Evolutionary conservation across 2,329 filamentous ascomycete species (phyloP), one percentile per base, ranked within the genome.

Genomic region (Penicillium sp.): DNA sequence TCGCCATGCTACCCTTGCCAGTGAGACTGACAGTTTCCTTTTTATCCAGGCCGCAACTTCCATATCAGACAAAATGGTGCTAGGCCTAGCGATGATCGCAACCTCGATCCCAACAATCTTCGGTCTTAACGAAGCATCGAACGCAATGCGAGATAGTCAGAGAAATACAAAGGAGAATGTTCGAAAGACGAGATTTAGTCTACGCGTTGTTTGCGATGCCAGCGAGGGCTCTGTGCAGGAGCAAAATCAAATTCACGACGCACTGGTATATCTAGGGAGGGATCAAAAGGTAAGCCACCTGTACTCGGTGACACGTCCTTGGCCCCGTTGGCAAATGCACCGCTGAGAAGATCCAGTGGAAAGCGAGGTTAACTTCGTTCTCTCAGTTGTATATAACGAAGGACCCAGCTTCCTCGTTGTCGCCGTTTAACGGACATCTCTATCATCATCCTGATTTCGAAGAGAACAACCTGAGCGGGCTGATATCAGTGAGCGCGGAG

Each of bases 21-120:
- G 26, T 26, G 26, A 26, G 4, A 6, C 3, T 26, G 26, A 26
- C 26, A 26, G 4, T 26, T 6, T 26, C 5, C 26, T 5, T 26
- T 5, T 26, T 26, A 26, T 6, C 26, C 3, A 26, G 5, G 26
- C 26, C 26, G 26, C 26, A 26, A 26, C 26, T 26, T 26, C 26
- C 26, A 26, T 35, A 11, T 5, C 49, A 26, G 44, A 56, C 63
- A 56, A 62, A 41, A 68, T 75, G 72, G 61, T 72, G 31, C 46
- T 73, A 31, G 58, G 71, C 31, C 51, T 70, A 60, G 51, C 66
- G 62, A 69, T 70, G 65, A 69, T 71, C 65, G 60, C 65, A 41
- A 51, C 68, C 8, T 70, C 71, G 69, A 23, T 70, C 45, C 70
- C 70, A 38, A 71, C 69, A 23, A 71, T 71, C 63, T 67, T 70